Conservation (phyloP, 495 filamentous ascomycete genomes). For the Aspergillus heteromorphus region DNA sequence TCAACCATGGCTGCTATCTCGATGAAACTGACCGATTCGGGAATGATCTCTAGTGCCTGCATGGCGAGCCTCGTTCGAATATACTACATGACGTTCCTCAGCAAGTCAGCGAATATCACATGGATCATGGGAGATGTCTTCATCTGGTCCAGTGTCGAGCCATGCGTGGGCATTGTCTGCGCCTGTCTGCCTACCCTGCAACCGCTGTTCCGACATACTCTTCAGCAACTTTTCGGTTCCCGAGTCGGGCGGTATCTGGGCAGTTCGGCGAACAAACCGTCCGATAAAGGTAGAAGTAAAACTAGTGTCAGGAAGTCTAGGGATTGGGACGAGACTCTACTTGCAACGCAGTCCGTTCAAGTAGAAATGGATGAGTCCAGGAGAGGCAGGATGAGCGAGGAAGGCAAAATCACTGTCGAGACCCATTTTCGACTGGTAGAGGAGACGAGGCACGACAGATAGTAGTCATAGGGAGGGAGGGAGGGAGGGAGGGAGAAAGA, state of each 20-base stretch:
- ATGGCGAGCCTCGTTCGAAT: slow-evolving; percentile 21
- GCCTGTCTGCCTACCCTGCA: slow-evolving; percentile 20
- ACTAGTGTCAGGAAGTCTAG: background rate
- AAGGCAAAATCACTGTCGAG: background rate
- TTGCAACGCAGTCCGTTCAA: background rate
- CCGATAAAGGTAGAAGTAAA: background rate
- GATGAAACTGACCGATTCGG: background rate
- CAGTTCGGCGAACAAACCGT: background rate
- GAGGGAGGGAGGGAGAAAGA: no score
- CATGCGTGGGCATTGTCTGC: slow-evolving; percentile 19
- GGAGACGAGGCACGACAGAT: background rate
- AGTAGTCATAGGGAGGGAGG: no score
- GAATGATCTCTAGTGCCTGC: slow-evolving; percentile 16
- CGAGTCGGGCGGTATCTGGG: background rate
- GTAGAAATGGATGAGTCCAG: background rate
- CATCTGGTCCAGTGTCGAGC: slow-evolving; percentile 20
- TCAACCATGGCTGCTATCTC: background rate
- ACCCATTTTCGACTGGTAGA: background rate
- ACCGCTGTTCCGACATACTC: slow-evolving; percentile 10
- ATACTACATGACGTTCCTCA: slow-evolving; percentile 10
- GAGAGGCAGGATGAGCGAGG: background rate
- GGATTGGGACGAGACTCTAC: background rate
- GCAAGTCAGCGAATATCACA: slow-evolving; percentile 13
- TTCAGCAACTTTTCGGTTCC: background rate
- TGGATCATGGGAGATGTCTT: slow-evolving; percentile 17